Conservation (phyloP, 2,329 filamentous ascomycete species). For the Sarocladium oryzae region DNA sequence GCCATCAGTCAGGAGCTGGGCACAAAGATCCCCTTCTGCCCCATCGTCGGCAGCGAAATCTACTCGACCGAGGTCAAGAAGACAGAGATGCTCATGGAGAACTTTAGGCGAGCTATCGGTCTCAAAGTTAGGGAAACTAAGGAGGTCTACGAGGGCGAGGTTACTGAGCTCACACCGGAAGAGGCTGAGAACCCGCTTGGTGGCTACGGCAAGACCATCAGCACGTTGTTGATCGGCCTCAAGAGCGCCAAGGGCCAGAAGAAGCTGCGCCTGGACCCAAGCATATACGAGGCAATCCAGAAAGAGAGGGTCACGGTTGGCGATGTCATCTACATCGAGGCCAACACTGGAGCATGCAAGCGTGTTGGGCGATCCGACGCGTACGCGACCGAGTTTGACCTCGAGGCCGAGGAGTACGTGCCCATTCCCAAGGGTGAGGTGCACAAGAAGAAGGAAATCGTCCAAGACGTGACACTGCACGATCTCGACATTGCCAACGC, state of each 20-base stretch:
- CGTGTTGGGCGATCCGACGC: slow-evolving; percentile 92
- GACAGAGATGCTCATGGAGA: slow-evolving; percentile 98
- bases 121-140: slow-evolving; percentile 97
- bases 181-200: slow-evolving; percentile 97
- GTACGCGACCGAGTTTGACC: slow-evolving; percentile 96
- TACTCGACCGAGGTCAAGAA: slow-evolving; percentile 99
- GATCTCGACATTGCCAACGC: slow-evolving; percentile 95
- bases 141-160: slow-evolving; percentile 98
- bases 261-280: slow-evolving; percentile 92
- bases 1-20: slow-evolving; percentile 96
- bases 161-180: slow-evolving; percentile 94
- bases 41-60: slow-evolving; percentile 95
- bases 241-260: slow-evolving; percentile 97
- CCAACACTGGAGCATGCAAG: slow-evolving; percentile 97
- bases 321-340: slow-evolving; percentile 98
- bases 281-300: slow-evolving; percentile 98
- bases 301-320: slow-evolving; percentile 95
- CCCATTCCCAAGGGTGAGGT: slow-evolving; percentile 98
- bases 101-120: slow-evolving; percentile 93
- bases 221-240: slow-evolving; percentile 85
- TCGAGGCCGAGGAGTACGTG: slow-evolving; percentile 98
- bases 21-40: slow-evolving; percentile 97
- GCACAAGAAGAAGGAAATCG: slow-evolving; percentile 99
- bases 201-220: slow-evolving; percentile 95
- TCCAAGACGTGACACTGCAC: slow-evolving; percentile 95